Percentiles rank a stretch among this genome's conserved stretches.
Evolutionary conservation across 2,329 filamentous ascomycete species (phyloP).

Genomic region (Xylariaceae sp.): DNA sequence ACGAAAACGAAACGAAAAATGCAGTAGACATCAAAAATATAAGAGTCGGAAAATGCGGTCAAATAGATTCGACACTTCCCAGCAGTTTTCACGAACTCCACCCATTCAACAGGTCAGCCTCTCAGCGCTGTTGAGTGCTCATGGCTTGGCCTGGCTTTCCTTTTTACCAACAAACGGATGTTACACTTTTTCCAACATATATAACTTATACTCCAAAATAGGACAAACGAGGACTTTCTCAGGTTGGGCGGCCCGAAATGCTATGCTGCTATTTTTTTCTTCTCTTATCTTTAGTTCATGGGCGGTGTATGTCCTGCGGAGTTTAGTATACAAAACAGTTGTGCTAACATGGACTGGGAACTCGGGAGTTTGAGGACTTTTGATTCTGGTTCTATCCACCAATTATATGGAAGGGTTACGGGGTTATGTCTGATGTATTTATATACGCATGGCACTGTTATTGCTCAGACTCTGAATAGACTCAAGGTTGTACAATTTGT

Average conservation of each 20-base stretch:
- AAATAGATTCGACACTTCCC: slow-evolving; percentile 6
- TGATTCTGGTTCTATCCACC: background rate
- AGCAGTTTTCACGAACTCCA: background rate
- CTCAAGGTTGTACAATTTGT: background rate
- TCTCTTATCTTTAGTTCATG: background rate
- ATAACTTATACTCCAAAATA: slow-evolving; percentile 9
- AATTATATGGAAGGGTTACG: background rate
- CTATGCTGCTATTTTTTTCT: background rate
- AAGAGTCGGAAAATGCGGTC: background rate
- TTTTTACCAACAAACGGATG: background rate
- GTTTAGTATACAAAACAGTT: slow-evolving; percentile 16
- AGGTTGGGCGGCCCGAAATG: slow-evolving; percentile 1
- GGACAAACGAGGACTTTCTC: background rate
- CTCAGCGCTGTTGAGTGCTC: background rate
- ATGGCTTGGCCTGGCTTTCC: background rate
- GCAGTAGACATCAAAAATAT: no score
- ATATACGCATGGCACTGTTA: slow-evolving; percentile 1
- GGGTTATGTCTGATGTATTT: slow-evolving; percentile 12
- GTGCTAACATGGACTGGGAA: background rate
- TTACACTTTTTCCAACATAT: background rate
- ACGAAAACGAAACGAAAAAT: background rate
- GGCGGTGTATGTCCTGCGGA: slow-evolving; percentile 1
- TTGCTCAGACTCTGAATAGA: slow-evolving; percentile 10
- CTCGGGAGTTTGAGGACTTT: slow-evolving; percentile 5
- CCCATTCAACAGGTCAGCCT: background rate